Base-by-base conservation (phyloP, 1,284 basidiomycete genomes). In the Melampsora americana region DNA sequence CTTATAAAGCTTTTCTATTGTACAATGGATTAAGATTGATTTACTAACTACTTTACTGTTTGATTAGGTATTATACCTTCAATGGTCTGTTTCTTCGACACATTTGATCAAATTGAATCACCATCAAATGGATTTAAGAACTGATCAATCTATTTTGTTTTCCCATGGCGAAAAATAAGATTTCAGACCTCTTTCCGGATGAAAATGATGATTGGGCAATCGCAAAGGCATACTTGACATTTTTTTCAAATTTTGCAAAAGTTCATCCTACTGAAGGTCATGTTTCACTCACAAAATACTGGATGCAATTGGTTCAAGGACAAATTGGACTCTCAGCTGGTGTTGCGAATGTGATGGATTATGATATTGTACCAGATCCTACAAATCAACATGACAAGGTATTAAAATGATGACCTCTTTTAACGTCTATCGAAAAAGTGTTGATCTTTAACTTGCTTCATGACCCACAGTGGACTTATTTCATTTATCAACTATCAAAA, bases 201-300 rank as follows among this genome's bases (percentile, higher is more conserved):
- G 48, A 73, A 26, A 39, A 65, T 53, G 70, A 73, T 30, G 70
- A 66, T 44, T 73, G 70, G 70, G 70, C 70, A 5, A 73, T 73
- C 9, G 70, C 70, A 23, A 73, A 73, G n/a, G 70, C 70, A 26
- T 73, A 73, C 50, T n/a, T 73, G n/a, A 65, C 61, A 18, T 66
- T 73, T 35, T 46, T 66, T n/a, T 65, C 70, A 5, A 39, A 32
- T 53, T 50, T 30, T 39, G 39, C 70, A 26, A 73, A 73, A 59
- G 70, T 73, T 23, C 70, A 73, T 66, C 70, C 70, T 39, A 73
- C 70, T 30, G 70, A 73, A 73, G 70, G 70, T 35, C 70, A 73
- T 59, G 42, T 50, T 5, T 73, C 70, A 39, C 14, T 56, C 62
- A 73, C 70, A 0, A 73, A 73, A 66, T 73, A 62, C 62, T 59